Base-by-base conservation (phyloP, 1,284 basidiomycete genomes). In the Trametes versicolor region DNA sequence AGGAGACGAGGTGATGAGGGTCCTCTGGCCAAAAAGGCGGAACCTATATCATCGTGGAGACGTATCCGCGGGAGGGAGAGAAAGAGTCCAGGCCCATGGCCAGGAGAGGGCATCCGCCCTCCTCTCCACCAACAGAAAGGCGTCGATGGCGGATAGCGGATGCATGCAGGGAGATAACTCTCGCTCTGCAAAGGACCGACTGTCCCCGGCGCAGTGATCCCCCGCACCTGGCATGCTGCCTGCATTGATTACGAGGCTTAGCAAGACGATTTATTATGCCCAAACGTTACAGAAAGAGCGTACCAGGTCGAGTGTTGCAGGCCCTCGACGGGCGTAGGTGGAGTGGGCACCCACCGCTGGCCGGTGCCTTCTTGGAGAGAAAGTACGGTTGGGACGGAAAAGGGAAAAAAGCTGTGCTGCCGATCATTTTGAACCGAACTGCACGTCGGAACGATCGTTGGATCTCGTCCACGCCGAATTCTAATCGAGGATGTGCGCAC, bases 41-140 rank as follows among this genome's bases (percentile, higher is more conserved):
- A 32, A 39, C 41, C 53, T 60, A 60, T 60, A 60, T 60, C 59
- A 54, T 60, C 32, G 59, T 60, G 59, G 59, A 53, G 59, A 60
- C 43, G n/a, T 51, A 47, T 53, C 51, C 51, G 51, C 51, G 21
- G 41, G 29, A 36, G 37, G 49, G 41, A 29, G 29, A 29, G 12
- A 23, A 29, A 25, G 15, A 21, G 59, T 60, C 59, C 48, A 51
- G 59, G 36, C 59, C 49, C 32, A 13, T 27, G 43, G 41, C 59
- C 43, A 48, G 37, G 15, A 43, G 8, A n/a, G 51, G 59, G 36
- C n/a, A 47, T 60, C 59, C 59, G 59, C 59, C 4, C 37, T 45
- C 23, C 41, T 60, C 59, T 60, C 59, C 59, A 60, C 59, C 34
- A 29, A 53, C 29, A 51, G 34, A 5, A 52, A 27, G 50, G 7